These are phyloP conservation scores for Wickerhamiella musiphila DNA, from an alignment of 805 yeast genomes.

Conservation along the genomic window DNA sequence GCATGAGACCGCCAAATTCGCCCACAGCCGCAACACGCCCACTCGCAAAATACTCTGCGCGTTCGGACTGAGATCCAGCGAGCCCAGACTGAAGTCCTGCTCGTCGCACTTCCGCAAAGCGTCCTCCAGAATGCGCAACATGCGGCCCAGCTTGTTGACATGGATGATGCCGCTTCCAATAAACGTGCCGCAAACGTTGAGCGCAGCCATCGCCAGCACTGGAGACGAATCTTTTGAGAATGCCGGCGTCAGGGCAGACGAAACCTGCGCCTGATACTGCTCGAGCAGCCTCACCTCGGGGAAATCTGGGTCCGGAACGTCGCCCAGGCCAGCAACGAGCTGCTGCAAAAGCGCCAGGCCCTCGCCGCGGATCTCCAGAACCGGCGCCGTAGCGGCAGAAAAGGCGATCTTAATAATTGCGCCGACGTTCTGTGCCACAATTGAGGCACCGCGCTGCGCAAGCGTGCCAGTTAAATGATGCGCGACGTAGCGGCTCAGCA, in stretches of 20 bases:
- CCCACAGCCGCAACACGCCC: constrained; percentile 28
- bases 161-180: constrained; percentile 40
- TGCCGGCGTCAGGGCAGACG: constrained; percentile 77
- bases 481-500: constrained; percentile 19
- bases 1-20: constrained; percentile 22
- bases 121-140: constrained; percentile 45
- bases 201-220: constrained; percentile 56
- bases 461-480: constrained; percentile 10
- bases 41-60: constrained; percentile 22
- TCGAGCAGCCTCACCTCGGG: constrained; percentile 57
- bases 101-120: constrained; percentile 42
- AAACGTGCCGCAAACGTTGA: constrained; percentile 61
- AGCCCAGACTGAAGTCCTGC: constrained; percentile 20
- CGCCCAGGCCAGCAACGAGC: constrained; percentile 42
- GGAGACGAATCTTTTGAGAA: constrained; percentile 60
- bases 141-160: constrained; percentile 31
- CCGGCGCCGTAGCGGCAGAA: constrained; percentile 59
- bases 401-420: constrained; percentile 67
- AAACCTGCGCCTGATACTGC: constrained; percentile 89
- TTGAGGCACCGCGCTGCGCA: constrained; percentile 11
- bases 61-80: constrained; percentile 21
- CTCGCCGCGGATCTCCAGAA: constrained; percentile 37
- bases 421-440: constrained; percentile 20
- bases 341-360: constrained; percentile 55
- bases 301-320: constrained; percentile 51